phyloP scores from a whole-genome alignment of 805 yeast genomes.

The Saccharomyces jurei region DNA sequence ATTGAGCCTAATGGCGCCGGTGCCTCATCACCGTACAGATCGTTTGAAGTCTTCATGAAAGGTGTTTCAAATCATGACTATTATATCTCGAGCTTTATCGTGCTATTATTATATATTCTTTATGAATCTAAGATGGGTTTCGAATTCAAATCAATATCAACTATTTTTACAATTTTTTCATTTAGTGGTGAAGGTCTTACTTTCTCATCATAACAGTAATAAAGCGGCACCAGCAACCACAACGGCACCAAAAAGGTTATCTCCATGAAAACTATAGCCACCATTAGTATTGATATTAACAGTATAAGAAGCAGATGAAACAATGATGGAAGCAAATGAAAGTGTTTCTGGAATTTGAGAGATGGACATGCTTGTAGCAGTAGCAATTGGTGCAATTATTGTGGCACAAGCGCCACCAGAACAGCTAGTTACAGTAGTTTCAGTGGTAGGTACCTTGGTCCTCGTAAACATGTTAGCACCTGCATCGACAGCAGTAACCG shows the following conservation, averaged over 20 bases:
- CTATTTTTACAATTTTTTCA: not conserved
- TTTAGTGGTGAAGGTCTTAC: not conserved
- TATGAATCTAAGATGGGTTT: too few species aligned
- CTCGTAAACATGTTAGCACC: not conserved
- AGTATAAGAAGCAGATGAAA: not conserved
- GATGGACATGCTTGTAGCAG: not conserved
- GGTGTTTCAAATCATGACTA: too few species aligned
- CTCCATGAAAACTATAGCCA: not conserved
- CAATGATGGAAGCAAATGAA: not conserved
- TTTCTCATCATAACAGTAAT: not conserved
- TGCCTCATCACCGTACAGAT: too few species aligned
- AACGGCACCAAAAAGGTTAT: not conserved
- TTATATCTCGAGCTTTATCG: too few species aligned
- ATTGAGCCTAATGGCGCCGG: too few species aligned
- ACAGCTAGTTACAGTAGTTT: not conserved
- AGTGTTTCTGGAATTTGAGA: not conserved
- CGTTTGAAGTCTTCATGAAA: too few species aligned
- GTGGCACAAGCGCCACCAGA: not conserved
- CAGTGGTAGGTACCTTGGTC: not conserved
- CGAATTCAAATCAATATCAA: not conserved
- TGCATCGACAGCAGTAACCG: not conserved
- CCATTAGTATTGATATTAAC: not conserved
- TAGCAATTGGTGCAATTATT: not conserved
- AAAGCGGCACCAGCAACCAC: not conserved
- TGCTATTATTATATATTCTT: too few species aligned